Conservation (phyloP, 345 rosid species). For the Eucalyptus albens region DNA sequence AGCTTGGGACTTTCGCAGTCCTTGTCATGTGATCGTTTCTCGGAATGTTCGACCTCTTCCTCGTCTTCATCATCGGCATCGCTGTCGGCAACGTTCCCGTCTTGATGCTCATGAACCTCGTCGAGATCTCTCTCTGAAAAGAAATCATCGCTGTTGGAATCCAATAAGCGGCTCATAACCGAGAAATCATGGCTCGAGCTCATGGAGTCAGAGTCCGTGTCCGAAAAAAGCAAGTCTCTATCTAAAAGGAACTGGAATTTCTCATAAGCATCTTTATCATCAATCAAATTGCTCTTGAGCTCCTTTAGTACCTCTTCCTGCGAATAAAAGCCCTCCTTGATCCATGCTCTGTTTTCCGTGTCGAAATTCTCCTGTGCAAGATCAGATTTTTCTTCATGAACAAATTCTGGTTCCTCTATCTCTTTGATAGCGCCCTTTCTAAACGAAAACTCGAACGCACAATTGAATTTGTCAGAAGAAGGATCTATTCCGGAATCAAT, state of each 20-base stretch:
- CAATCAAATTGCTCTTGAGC: background rate
- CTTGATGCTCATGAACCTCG: slow-evolving; percentile 2
- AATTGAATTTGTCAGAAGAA: background rate
- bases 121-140: slow-evolving; percentile 46
- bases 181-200: slow-evolving; percentile 38
- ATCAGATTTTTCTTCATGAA: background rate
- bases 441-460: background rate
- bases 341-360: background rate
- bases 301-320: background rate
- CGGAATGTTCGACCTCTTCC: slow-evolving; percentile 9
- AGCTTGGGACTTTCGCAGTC: background rate
- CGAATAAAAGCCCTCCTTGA: background rate
- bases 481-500: slow-evolving; percentile 1
- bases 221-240: slow-evolving; percentile 19
- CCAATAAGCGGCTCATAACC: slow-evolving; percentile 16
- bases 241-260: slow-evolving; percentile 24
- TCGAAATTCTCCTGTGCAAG: background rate
- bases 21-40: background rate
- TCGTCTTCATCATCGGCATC: background rate
- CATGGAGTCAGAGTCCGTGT: slow-evolving; percentile 38
- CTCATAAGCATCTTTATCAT: background rate
- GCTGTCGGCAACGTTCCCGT: background rate
- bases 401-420: background rate
- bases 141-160: slow-evolving; percentile 36
- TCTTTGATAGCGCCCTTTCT: background rate